Conservation (phyloP, 805 yeast genomes). For the Teunomyces lycoperdinae region DNA sequence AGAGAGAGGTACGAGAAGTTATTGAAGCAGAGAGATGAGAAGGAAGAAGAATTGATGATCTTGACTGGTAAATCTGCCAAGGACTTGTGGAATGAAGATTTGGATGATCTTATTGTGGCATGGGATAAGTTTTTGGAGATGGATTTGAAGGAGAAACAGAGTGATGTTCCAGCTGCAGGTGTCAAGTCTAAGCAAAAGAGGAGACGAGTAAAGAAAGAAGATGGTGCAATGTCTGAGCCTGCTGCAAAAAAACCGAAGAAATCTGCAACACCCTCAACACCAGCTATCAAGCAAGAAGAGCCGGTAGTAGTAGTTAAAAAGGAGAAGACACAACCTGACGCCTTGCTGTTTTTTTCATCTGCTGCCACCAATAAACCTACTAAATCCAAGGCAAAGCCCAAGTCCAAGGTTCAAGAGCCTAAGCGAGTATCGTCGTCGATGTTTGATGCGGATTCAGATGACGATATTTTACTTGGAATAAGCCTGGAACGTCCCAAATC, state of each 20-base stretch:
- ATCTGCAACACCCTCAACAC: neutral
- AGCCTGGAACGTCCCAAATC: neutral
- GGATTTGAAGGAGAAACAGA: slow-evolving; percentile 60
- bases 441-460: slow-evolving; percentile 37
- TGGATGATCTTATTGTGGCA: slow-evolving; percentile 64
- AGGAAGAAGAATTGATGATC: slow-evolving; percentile 65
- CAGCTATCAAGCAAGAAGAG: neutral
- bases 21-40: slow-evolving; percentile 66
- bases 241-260: slow-evolving; percentile 4
- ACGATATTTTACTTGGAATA: slow-evolving; percentile 19
- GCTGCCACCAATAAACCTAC: slow-evolving; percentile 7
- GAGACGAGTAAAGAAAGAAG: slow-evolving; percentile 9
- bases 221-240: slow-evolving; percentile 8
- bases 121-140: slow-evolving; percentile 68
- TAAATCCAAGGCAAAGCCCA: neutral
- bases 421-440: slow-evolving; percentile 7
- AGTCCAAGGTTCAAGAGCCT: neutral
- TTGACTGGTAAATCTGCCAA: slow-evolving; percentile 71
- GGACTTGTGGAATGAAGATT: slow-evolving; percentile 84
- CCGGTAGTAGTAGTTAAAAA: slow-evolving; percentile 4
- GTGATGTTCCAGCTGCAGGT: slow-evolving; percentile 44
- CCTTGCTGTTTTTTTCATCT: slow-evolving; percentile 16
- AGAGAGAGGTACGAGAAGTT: slow-evolving; percentile 82
- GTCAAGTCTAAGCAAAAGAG: slow-evolving; percentile 38
- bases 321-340: slow-evolving; percentile 11